Base-by-base conservation (phyloP, 2,329 filamentous ascomycete species). In the Talaromyces amestolkiae region DNA sequence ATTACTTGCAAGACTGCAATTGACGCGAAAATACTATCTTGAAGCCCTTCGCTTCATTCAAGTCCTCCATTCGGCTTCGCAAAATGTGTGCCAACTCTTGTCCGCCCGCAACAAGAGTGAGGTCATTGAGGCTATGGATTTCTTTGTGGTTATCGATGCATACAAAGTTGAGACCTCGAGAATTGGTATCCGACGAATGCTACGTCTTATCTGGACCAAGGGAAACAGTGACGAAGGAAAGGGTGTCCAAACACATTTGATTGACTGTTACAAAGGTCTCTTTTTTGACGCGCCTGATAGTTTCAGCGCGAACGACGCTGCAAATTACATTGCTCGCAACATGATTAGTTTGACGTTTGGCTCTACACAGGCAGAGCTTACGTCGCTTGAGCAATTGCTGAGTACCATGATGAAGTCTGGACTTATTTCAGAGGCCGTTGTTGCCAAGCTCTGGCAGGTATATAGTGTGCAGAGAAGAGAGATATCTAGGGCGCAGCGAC, bases 341-440 rank as follows among this genome's bases (percentile, higher is more conserved):
- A 99, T 99, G 94, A 98, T 98, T 78, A 97, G 93, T 83, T 81
- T 99, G 73, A 99, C 95, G 0, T 98, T 97, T 77, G 94, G 93
- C 33, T 93, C 94, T 1, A 96, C 94, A 0, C 92, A 94, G 0
- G 95, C 96, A 0, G 95, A 99, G 76, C 82, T 99, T 63, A 99
- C 95, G 0, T 98, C 93, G 56, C 84, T 99, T 9, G 95, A 99
- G 78, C 95, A 99, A 78, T 84, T 99, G 3, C 84, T 99, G 7
- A 92, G 91, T 68, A 98, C 93, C 0, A 99, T 99, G 95, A 97
- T 97, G 92, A 96, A 93, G 79, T 89, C 90, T 43, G 92, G 92
- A 15, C 86, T 93, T 76, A 89, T 99, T 68, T 90, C 91, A 1
- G 92, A 96, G 22, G 82, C 90, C 1, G 94, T 99, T 59, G 86